Base-by-base conservation (phyloP, 2,329 filamentous ascomycete genomes). In the Drechslerella stenobrocha region DNA sequence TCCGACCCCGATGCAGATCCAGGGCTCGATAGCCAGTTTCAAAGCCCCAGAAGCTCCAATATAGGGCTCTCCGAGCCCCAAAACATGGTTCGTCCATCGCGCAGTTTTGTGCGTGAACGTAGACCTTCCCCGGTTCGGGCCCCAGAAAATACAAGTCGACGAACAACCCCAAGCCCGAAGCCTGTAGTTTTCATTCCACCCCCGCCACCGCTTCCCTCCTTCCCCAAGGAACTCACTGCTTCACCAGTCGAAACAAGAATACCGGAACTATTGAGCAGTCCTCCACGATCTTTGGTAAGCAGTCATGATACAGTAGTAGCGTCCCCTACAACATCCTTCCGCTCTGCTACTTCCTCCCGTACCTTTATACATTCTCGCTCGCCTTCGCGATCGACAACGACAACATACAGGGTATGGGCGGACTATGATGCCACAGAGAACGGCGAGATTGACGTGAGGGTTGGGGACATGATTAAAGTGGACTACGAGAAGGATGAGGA, bases 381-480 rank as follows among this genome's bases (percentile, higher is more conserved):
- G 13, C 35, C 55, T 8, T 56, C 63, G 15, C 55, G 55, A 8
- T 46, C 55, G 11, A 46, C 34, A 1, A 67, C 20, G 15, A 47
- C 15, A n/a, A 67, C 63, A 0, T 67, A 67, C n/a, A 32, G 63
- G 15, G 63, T 67, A 1, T 67, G 63, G 63, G 63, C 63, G 24
- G 52, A 67, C n/a, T 67, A 67, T 18, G 55, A 67, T 13, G 63
- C 63, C 2, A 67, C 58, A 18, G 53, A 40, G 15, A 44, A 67
- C 1, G 55, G 55, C 3, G 63, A 67, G n/a, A 60, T 67, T 11
- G 40, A 60, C 28, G 63, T 67, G 1, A 53, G 42, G 32, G 63
- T 67, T 3, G 63, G 63, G 3, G 63, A 67, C 46, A 60, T 67
- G 44, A 67, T 67, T n/a, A 67, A 52, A n/a, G 63, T 67, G 23